phyloP scores from a whole-genome alignment of 495 filamentous ascomycete genomes.

The Podospora pseudocomata region DNA sequence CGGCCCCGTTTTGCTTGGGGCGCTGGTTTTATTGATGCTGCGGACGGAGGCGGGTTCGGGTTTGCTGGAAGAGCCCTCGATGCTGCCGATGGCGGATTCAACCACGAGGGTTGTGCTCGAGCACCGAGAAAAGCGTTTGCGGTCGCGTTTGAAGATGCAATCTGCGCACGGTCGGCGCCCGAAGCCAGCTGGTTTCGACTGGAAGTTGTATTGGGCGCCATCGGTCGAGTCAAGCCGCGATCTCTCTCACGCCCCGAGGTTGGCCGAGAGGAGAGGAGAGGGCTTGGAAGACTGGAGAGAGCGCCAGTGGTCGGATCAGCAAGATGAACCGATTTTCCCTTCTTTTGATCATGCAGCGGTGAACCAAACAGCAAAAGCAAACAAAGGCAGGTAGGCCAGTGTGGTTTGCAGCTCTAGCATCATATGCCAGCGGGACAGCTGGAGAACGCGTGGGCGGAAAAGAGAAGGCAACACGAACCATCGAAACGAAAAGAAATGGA shows the following conservation, averaged over 20 bases:
- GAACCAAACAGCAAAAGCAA: not conserved
- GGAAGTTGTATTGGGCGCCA: not conserved
- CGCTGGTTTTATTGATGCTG: not conserved
- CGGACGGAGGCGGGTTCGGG: constrained; percentile 8
- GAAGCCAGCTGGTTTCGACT: not conserved
- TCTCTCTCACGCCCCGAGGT: not conserved
- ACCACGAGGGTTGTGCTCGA: constrained; percentile 61
- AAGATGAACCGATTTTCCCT: not conserved
- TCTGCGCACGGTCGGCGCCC: constrained; percentile 31
- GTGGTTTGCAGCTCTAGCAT: not conserved
- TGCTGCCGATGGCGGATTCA: constrained; percentile 35
- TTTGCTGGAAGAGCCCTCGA: not conserved
- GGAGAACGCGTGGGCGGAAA: not conserved
- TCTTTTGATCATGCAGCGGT: not conserved
- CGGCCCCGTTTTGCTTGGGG: constrained; percentile 22
- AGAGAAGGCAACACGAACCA: not conserved
- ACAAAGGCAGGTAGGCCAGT: not conserved
- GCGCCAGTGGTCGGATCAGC: not conserved
- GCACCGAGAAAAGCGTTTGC: constrained; percentile 62
- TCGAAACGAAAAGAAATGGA: not conserved
- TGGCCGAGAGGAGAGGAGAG: not conserved
- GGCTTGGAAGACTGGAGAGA: not conserved
- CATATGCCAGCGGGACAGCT: not conserved
- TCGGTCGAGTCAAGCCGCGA: not conserved
- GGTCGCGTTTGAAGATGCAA: constrained; percentile 67